Percentiles rank a stretch among this genome's conserved stretches.
These are phyloP conservation scores for Boletus rubroflammeus DNA, from an alignment of 768 basidiomycete genomes.

Conservation along the genomic window DNA sequence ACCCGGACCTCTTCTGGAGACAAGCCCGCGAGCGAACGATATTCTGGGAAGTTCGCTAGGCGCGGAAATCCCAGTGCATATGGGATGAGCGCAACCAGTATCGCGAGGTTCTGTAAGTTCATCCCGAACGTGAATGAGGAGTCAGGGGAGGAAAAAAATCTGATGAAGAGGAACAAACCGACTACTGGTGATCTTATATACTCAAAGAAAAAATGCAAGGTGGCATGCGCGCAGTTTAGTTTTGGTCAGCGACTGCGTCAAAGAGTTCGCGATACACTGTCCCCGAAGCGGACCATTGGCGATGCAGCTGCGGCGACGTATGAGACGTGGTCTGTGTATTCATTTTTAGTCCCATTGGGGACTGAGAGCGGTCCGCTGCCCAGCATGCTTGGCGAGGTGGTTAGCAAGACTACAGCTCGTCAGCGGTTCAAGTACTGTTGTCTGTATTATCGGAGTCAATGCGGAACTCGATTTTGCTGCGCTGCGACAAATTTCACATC, in stretches of 20 bases:
- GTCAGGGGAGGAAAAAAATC: too few species aligned
- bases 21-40: conserved; percentile 21
- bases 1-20: conserved; percentile 11
- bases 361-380: not conserved
- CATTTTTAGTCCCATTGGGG: not conserved
- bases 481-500: too few species aligned
- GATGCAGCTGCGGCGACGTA: too few species aligned
- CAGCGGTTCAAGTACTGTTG: not conserved
- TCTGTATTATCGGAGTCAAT: not conserved
- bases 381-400: not conserved
- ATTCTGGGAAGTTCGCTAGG: conserved; percentile 12
- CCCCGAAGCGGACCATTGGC: too few species aligned
- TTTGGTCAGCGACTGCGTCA: not conserved
- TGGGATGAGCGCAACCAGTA: conserved; percentile 4
- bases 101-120: conserved; percentile 5
- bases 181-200: not conserved
- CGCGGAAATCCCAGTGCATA: conserved; percentile 9
- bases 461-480: not conserved
- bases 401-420: not conserved
- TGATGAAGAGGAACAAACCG: not conserved
- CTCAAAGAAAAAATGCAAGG: not conserved
- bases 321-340: not conserved
- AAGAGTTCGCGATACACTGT: not conserved
- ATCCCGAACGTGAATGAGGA: not conserved
- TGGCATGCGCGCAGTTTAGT: not conserved